Conservation (phyloP, 2,329 filamentous ascomycete genomes). For the Colletotrichum sp. region DNA sequence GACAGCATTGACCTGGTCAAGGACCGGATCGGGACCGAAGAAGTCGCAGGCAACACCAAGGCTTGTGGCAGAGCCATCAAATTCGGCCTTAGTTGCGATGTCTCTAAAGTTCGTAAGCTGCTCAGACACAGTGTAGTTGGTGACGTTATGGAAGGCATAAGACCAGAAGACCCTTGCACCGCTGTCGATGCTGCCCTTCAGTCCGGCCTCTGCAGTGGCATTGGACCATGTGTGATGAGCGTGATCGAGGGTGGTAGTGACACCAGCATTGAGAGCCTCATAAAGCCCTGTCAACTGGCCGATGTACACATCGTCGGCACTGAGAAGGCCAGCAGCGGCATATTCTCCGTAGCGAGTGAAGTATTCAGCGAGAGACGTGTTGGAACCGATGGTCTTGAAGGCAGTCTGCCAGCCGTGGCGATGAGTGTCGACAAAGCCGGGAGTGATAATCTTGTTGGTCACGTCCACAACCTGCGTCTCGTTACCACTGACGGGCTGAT, state of each 20-base stretch:
- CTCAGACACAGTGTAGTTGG: slow-evolving; percentile 36
- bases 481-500: background rate
- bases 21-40: slow-evolving; percentile 32
- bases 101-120: slow-evolving; percentile 43
- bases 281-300: slow-evolving; percentile 51
- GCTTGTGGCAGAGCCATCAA: slow-evolving; percentile 33
- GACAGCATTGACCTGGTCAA: slow-evolving; percentile 33
- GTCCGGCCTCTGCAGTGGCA: slow-evolving; percentile 45
- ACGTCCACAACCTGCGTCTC: slow-evolving; percentile 51
- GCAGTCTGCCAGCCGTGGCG: slow-evolving; percentile 62
- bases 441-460: slow-evolving; percentile 55
- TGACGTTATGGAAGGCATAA: slow-evolving; percentile 43
- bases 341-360: slow-evolving; percentile 44
- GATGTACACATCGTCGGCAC: slow-evolving; percentile 50
- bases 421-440: slow-evolving; percentile 64
- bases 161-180: slow-evolving; percentile 54
- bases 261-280: slow-evolving; percentile 57
- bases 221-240: slow-evolving; percentile 54
- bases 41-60: slow-evolving; percentile 48
- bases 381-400: slow-evolving; percentile 56
- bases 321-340: slow-evolving; percentile 35
- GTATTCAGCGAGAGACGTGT: slow-evolving; percentile 55
- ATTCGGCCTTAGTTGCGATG: slow-evolving; percentile 32
- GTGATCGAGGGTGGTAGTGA: slow-evolving; percentile 58
- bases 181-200: slow-evolving; percentile 52